These are phyloP conservation scores for Colletotrichum zoysiae DNA, from an alignment of 2,329 filamentous ascomycete genomes.

Conservation along the genomic window DNA sequence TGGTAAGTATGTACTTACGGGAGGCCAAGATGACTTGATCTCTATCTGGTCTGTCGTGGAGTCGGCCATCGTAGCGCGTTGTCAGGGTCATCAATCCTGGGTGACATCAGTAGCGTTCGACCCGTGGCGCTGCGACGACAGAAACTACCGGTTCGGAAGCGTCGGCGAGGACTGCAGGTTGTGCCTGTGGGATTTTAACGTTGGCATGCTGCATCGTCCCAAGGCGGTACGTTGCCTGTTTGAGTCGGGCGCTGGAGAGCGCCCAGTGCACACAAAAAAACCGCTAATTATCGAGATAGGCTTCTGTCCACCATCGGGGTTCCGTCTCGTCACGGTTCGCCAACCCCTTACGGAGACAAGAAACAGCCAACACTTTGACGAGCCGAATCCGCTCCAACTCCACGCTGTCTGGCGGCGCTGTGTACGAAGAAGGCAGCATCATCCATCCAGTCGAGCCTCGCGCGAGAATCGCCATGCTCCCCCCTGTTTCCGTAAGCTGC, in stretches of 20 bases:
- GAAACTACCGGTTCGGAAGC: conserved; percentile 95
- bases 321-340: conserved; percentile 65
- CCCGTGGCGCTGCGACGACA: conserved; percentile 95
- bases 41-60: conserved; percentile 95
- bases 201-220: conserved; percentile 94
- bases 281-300: conserved; percentile 49
- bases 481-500: conserved; percentile 83
- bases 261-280: conserved; percentile 29
- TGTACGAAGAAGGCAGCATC: conserved; percentile 68
- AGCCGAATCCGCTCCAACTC: conserved; percentile 79
- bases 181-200: conserved; percentile 96
- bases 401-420: conserved; percentile 64
- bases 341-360: conserved; percentile 64
- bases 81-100: conserved; percentile 96
- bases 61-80: conserved; percentile 86
- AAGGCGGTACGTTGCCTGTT: conserved; percentile 74
- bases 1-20: conserved; percentile 93
- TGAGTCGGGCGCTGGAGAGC: background rate
- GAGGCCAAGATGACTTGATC: conserved; percentile 94
- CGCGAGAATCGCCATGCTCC: conserved; percentile 84
- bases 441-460: conserved; percentile 89
- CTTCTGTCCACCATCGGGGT: conserved; percentile 67
- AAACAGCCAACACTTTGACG: conserved; percentile 71
- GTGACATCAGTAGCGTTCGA: conserved; percentile 95
- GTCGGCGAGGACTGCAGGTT: conserved; percentile 94